A percentile compares a stretch with the other conserved stretches of the same genome.
phyloP scores from a whole-genome alignment of 2,329 filamentous ascomycete genomes.

The Ophiostoma perfectum region DNA sequence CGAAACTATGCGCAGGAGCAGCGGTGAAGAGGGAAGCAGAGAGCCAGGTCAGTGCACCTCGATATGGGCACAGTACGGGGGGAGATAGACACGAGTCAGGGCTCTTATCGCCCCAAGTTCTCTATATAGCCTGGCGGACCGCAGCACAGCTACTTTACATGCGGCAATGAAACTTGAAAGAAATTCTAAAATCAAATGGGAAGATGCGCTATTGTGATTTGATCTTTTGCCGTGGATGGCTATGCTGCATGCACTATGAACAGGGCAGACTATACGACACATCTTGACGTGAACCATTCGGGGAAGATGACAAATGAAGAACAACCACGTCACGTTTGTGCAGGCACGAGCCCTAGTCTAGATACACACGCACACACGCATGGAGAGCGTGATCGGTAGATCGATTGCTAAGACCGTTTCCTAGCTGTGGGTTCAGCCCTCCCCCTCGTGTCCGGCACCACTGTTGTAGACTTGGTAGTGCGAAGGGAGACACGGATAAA shows the following conservation, averaged over 20 bases:
- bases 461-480: too few species aligned
- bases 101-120: background rate
- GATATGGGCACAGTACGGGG: background rate
- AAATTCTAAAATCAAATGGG: background rate
- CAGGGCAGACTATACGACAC: background rate
- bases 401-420: too few species aligned
- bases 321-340: conserved; percentile 7
- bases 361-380: background rate
- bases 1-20: background rate
- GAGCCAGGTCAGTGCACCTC: background rate
- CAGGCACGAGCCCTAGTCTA: conserved; percentile 1
- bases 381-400: background rate
- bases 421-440: too few species aligned
- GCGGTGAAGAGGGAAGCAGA: background rate
- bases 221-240: too few species aligned
- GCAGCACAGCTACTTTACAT: background rate
- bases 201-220: background rate
- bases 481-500: too few species aligned
- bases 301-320: background rate
- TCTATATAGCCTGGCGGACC: background rate
- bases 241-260: too few species aligned
- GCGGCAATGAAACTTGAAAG: background rate
- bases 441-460: too few species aligned
- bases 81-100: background rate
- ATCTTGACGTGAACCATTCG: background rate